Evolutionary conservation across 2,329 filamentous ascomycete species (phyloP), one percentile per base, ranked within the genome.

Genomic region (Aureobasidium sp.): DNA sequence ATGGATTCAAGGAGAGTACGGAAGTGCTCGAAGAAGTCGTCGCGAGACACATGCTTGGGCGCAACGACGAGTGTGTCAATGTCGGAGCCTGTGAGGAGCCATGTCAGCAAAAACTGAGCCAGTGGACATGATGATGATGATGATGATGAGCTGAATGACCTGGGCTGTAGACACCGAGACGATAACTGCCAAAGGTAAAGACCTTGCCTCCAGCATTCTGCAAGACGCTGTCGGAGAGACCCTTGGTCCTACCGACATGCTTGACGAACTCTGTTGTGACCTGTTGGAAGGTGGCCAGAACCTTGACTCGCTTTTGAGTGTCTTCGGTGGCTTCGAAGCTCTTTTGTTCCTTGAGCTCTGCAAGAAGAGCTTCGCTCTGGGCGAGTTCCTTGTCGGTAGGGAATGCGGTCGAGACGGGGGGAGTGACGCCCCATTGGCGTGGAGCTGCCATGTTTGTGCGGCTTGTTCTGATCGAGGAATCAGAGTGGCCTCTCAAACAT

Each of bases 1-100:
- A 94, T 87, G 67, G 87, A 82, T 68, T 87, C 79, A 53, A 99
- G 84, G 52, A 95, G 78, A 23, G 84, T 80, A n/a, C 92, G 92
- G 68, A 97, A 97, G 69, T 89, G 81, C 58, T 89, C 79, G 78
- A 99, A 99, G 79, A 96, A 99, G 75, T 99, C 91, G 36, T 93
- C 87, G 63, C 91, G 87, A 13, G 84, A 84, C 58, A 97, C 89
- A 71, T 96, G 91, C 76, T 90, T 92, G 10, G 94, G 94, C 15
- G 88, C 92, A 56, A 97, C 88, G 63, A 97, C 87, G 57, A 99
- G 84, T 1, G 94, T 97, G 78, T 99, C 94, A 69, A 99, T 97
- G 85, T 99, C 94, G 51, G 94, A 97, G 56, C 91, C 91, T 84
- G 50, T 29, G 32, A 10, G 34, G 20, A 12, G 13, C 0, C 15